These are phyloP conservation scores for Penstemon newberryi DNA, from an alignment of 257 asterid species.

Conservation along the genomic window DNA sequence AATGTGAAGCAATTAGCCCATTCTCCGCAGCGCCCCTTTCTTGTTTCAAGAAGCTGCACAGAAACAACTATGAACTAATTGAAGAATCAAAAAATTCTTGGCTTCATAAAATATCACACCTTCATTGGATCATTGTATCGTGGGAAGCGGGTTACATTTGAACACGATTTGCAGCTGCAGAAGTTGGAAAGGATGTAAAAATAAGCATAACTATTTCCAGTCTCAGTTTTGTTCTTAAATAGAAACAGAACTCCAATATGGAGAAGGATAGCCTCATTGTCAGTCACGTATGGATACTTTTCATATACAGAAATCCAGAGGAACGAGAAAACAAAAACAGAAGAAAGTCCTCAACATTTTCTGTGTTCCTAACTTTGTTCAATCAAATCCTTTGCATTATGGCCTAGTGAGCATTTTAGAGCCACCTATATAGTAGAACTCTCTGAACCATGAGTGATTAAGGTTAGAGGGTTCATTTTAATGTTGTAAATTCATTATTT, in stretches of 20 bases:
- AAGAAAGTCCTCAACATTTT: not conserved
- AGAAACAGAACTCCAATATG: not conserved
- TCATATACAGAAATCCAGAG: conserved; percentile 6
- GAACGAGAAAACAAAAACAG: conserved; percentile 9
- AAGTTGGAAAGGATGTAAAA: conserved; percentile 34
- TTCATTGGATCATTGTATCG: conserved; percentile 90
- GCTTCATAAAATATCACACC: conserved; percentile 46
- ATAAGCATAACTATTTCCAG: conserved; percentile 20
- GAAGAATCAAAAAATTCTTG: conserved; percentile 21
- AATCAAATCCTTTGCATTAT: conserved; percentile 13
- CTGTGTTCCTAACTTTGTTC: conserved; percentile 4
- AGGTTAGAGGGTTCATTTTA: not conserved
- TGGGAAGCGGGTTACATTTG: conserved; percentile 78
- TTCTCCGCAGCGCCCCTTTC: conserved; percentile 97
- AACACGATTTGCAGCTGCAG: conserved; percentile 81
- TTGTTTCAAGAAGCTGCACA: conserved; percentile 87
- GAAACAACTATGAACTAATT: conserved; percentile 26
- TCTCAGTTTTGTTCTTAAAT: conserved; percentile 11
- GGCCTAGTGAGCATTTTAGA: not conserved
- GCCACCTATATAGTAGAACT: not conserved
- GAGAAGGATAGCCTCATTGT: conserved; percentile 11
- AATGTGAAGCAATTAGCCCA: conserved; percentile 99
- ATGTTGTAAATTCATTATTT: too few species aligned
- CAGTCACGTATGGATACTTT: conserved; percentile 14
- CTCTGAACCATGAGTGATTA: not conserved